Evolutionary conservation across 2,329 filamentous ascomycete species (phyloP).

Genomic region (Trichophaea hybrida): DNA sequence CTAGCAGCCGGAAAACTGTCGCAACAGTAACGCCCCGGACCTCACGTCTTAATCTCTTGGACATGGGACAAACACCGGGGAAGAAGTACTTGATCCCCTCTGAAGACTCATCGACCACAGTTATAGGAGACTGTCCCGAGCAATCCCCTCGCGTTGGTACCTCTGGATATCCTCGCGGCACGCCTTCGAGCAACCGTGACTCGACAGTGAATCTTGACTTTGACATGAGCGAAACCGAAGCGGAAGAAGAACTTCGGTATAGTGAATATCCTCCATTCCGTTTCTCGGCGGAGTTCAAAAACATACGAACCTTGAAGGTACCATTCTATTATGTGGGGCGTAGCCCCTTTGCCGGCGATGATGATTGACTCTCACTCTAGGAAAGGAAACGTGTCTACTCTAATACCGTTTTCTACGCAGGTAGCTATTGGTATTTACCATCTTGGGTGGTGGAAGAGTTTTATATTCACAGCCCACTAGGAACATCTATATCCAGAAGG

Average conservation of each 20-base stretch:
- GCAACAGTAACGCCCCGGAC: background rate
- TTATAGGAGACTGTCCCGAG: conserved; percentile 23
- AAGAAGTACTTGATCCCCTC: conserved; percentile 21
- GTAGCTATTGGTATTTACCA: conserved; percentile 35
- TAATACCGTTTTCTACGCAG: conserved; percentile 45
- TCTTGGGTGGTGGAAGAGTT: no score
- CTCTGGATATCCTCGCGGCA: conserved; percentile 15
- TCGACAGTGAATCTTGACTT: background rate
- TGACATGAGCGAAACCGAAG: background rate
- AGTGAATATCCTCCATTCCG: conserved; percentile 45
- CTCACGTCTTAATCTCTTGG: background rate
- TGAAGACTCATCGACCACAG: conserved; percentile 22
- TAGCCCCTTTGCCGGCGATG: no score
- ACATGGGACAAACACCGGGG: background rate
- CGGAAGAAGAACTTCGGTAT: conserved; percentile 29
- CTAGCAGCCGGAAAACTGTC: background rate
- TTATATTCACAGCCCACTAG: no score
- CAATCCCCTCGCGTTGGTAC: conserved; percentile 15
- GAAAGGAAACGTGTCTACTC: conserved; percentile 46
- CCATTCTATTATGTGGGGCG: no score
- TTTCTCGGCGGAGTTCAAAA: conserved; percentile 44
- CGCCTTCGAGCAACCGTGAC: conserved; percentile 1
- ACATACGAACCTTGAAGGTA: conserved; percentile 39
- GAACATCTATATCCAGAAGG: conserved; percentile 50
- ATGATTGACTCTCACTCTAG: no score